Percentiles rank a stretch among this genome's conserved stretches.
These are phyloP conservation scores for Micractinium conductrix DNA, from an alignment of 139 green algal species.

Conservation along the genomic window DNA sequence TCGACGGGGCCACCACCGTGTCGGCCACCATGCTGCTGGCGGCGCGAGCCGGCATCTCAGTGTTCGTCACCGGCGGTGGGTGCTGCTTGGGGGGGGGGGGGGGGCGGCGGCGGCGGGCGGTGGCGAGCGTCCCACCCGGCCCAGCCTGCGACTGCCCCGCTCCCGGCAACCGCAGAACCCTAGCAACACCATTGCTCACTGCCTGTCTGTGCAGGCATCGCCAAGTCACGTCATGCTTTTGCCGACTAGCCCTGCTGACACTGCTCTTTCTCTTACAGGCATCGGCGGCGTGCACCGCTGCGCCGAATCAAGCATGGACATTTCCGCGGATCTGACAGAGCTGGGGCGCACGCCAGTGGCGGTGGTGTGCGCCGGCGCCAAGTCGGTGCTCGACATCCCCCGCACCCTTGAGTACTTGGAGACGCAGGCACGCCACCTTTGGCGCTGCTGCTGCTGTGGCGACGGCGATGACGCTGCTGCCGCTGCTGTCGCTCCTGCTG, in stretches of 20 bases:
- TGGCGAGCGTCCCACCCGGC: constrained; percentile 49
- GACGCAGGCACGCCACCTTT: constrained; percentile 74
- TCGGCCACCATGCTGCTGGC: constrained; percentile 94
- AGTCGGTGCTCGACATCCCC: constrained; percentile 95
- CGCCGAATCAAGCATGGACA: constrained; percentile 85
- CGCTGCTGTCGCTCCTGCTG: too few species aligned
- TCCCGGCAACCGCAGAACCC: too few species aligned
- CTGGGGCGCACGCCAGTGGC: constrained; percentile 89
- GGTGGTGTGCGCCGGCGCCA: constrained; percentile 95
- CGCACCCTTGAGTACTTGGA: constrained; percentile 95
- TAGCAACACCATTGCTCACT: too few species aligned
- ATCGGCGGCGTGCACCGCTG: constrained; percentile 87
- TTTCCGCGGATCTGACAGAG: constrained; percentile 91
- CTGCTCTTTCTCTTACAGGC: too few species aligned
- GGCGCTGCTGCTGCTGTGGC: too few species aligned
- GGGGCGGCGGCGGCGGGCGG: background rate
- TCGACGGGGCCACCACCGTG: constrained; percentile 94
- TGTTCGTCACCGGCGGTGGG: constrained; percentile 82
- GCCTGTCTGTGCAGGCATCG: too few species aligned
- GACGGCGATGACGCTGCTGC: too few species aligned
- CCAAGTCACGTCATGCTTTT: too few species aligned
- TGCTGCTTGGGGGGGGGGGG: too few species aligned
- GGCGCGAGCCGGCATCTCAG: constrained; percentile 74
- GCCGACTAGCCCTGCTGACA: too few species aligned
- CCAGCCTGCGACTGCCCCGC: too few species aligned